phyloP scores from a whole-genome alignment of 129 eudicot genomes.

The Lactuca saligna region DNA sequence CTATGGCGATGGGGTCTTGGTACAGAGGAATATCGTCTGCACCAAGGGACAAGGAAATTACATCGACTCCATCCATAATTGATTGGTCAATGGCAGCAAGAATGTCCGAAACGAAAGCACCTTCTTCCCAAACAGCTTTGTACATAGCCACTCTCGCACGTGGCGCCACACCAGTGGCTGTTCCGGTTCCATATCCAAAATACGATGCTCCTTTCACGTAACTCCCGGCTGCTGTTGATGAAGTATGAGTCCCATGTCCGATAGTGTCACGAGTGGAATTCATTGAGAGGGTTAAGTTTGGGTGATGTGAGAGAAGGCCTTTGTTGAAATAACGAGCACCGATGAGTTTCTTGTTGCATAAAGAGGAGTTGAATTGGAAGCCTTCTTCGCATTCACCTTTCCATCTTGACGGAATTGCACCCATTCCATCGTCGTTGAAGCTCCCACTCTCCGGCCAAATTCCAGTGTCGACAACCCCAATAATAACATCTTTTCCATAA shows the following conservation, averaged over 20 bases:
- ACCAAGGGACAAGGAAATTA: constrained; percentile 66
- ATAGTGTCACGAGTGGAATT: constrained; percentile 67
- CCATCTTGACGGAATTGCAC: constrained; percentile 61
- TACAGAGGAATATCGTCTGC: constrained; percentile 38
- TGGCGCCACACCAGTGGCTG: constrained; percentile 68
- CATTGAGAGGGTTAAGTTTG: constrained; percentile 53
- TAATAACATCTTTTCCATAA: constrained; percentile 60
- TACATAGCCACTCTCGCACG: constrained; percentile 67
- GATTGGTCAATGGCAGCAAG: constrained; percentile 83
- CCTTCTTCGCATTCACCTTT: constrained; percentile 72
- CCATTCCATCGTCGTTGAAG: constrained; percentile 55
- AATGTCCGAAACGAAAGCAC: constrained; percentile 48
- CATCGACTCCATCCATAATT: constrained; percentile 69
- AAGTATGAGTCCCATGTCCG: constrained; percentile 91
- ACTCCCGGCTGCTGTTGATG: constrained; percentile 74
- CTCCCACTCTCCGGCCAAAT: constrained; percentile 83
- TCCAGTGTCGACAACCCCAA: constrained; percentile 80
- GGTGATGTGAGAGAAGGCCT: constrained; percentile 45
- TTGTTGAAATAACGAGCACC: constrained; percentile 80
- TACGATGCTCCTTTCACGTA: constrained; percentile 49
- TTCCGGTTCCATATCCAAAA: constrained; percentile 71
- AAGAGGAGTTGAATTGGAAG: constrained; percentile 49
- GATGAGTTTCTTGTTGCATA: constrained; percentile 74
- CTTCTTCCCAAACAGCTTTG: constrained; percentile 75
- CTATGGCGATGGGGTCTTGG: constrained; percentile 63